A percentile compares a stretch with the other conserved stretches of the same genome.
These are phyloP conservation scores for Trypanosoma avium DNA, from an alignment of 208 protist genomes.

Conservation along the genomic window DNA sequence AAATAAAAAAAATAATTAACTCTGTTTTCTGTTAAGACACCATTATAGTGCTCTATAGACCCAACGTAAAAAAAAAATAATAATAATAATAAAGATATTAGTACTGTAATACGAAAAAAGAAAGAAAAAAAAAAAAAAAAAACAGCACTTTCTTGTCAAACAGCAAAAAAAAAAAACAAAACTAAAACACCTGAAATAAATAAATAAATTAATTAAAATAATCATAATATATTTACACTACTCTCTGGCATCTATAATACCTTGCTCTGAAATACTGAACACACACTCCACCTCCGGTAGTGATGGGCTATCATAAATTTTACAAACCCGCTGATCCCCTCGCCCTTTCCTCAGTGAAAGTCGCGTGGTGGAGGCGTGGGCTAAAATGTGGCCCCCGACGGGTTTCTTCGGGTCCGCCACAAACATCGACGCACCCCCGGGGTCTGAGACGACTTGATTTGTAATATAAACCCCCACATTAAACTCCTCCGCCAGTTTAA, in stretches of 20 bases:
- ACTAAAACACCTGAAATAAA: not conserved
- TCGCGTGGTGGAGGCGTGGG: constrained; percentile 98
- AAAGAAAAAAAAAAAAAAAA: constrained; percentile 6
- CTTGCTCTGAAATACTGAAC: constrained; percentile 94
- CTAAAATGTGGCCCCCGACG: constrained; percentile 97
- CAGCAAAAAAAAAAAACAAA: constrained; percentile 11
- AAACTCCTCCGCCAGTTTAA: constrained; percentile 98
- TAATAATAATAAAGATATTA: not conserved
- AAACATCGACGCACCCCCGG: constrained; percentile 97
- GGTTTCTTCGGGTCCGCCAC: constrained; percentile 98
- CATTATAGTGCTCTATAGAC: not conserved
- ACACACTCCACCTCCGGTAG: constrained; percentile 97
- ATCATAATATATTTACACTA: constrained; percentile 30
- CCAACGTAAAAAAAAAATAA: not conserved
- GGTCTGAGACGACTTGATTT: constrained; percentile 98
- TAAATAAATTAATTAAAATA: constrained; percentile 7
- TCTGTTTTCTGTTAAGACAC: not conserved
- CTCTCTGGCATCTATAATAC: constrained; percentile 94
- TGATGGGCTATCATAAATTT: constrained; percentile 98
- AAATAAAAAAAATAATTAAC: not conserved
- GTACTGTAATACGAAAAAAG: not conserved
- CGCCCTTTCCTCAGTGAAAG: constrained; percentile 95
- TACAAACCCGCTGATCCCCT: constrained; percentile 96
- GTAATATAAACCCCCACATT: constrained; percentile 99
- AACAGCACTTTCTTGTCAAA: not conserved